These are phyloP conservation scores for Trichosporon sp. DNA, from an alignment of 1,284 basidiomycete genomes.

Conservation along the genomic window DNA sequence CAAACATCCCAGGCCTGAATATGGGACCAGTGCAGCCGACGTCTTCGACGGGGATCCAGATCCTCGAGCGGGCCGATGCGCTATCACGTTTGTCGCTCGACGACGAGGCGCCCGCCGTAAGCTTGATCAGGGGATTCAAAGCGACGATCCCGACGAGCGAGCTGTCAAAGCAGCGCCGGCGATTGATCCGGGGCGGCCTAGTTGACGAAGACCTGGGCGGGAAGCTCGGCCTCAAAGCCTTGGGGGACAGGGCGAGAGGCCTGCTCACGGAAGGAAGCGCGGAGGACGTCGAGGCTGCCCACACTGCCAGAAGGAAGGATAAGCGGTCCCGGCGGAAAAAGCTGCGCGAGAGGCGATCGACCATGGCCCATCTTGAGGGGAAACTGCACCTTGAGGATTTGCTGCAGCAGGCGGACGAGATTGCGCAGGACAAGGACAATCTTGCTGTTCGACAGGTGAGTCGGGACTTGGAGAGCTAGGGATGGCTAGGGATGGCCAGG, in stretches of 20 bases:
- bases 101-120: conserved; percentile 60
- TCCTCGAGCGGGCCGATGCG: conserved; percentile 73
- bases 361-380: conserved; percentile 58
- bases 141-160: conserved; percentile 86
- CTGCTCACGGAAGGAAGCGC: conserved; percentile 55
- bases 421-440: conserved; percentile 81
- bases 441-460: conserved; percentile 73
- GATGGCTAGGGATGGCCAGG: too few species aligned
- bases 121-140: conserved; percentile 74
- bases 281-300: conserved; percentile 18
- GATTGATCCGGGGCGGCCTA: conserved; percentile 60
- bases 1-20: conserved; percentile 54
- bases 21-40: conserved; percentile 48
- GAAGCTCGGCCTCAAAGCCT: conserved; percentile 66
- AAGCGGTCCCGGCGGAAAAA: conserved; percentile 49
- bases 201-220: conserved; percentile 62
- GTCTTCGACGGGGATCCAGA: conserved; percentile 74
- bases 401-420: conserved; percentile 72
- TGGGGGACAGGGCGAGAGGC: conserved; percentile 70
- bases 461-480: conserved; percentile 28
- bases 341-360: conserved; percentile 61
- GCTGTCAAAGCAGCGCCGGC: conserved; percentile 63
- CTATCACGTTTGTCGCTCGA: conserved; percentile 62
- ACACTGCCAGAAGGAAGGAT: conserved; percentile 12
- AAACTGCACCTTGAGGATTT: conserved; percentile 75